Conservation (phyloP, 352 stramenopile genomes). For the Globisporangium cederbergense region DNA sequence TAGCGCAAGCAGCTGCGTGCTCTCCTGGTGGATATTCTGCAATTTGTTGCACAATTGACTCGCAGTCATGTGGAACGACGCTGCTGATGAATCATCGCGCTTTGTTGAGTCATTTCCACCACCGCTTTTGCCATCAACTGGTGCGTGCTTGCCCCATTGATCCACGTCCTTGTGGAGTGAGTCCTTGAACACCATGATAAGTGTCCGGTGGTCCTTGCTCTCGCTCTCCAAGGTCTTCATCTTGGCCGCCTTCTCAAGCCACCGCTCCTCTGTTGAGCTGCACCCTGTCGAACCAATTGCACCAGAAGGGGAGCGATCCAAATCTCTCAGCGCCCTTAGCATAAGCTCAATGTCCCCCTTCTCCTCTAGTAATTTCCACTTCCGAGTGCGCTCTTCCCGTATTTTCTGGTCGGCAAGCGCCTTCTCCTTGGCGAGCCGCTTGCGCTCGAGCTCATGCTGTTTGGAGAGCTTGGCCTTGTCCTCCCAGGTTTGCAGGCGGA, state of each 20-base stretch:
- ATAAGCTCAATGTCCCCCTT: constrained; percentile 83
- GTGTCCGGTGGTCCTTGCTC: constrained; percentile 73
- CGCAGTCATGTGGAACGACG: constrained; percentile 70
- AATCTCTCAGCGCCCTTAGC: constrained; percentile 65
- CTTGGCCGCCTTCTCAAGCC: constrained; percentile 54
- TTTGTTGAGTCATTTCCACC: constrained; percentile 18
- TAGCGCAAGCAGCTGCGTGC: constrained; percentile 54
- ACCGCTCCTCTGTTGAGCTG: constrained; percentile 41
- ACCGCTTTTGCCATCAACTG: constrained; percentile 13
- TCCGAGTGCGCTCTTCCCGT: constrained; percentile 74
- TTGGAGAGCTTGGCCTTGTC: constrained; percentile 84
- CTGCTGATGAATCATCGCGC: constrained; percentile 64
- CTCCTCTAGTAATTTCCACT: constrained; percentile 82
- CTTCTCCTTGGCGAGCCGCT: constrained; percentile 77
- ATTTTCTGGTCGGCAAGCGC: constrained; percentile 75
- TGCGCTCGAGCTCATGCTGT: constrained; percentile 83
- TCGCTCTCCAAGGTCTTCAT: constrained; percentile 64
- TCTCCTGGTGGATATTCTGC: constrained; percentile 78
- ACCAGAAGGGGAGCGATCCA: constrained; percentile 25
- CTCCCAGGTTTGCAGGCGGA: constrained; percentile 86
- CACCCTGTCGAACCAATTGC: constrained; percentile 14
- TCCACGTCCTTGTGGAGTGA: constrained; percentile 76
- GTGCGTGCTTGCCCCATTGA: constrained; percentile 51
- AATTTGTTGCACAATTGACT: constrained; percentile 79
- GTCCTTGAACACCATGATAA: constrained; percentile 83